phyloP scores from a whole-genome alignment of 83 land plant genomes.

The Larix sibirica region DNA sequence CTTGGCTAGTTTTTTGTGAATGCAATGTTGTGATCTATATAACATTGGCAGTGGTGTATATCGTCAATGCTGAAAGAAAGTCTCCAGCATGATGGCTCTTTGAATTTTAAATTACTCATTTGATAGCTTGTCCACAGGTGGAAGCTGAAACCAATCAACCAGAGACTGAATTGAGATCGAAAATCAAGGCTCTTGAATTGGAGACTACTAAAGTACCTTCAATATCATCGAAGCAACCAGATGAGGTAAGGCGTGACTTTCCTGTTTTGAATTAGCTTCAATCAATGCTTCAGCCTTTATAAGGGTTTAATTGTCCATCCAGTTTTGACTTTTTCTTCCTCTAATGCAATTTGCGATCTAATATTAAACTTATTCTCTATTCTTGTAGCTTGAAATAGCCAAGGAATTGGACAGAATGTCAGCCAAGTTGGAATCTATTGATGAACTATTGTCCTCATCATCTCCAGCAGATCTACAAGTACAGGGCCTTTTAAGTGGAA shows the following conservation, averaged over 20 bases:
- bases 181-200: constrained; percentile 63
- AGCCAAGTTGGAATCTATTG: constrained; percentile 57
- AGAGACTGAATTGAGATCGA: constrained; percentile 64
- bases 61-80: neutral
- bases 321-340: neutral
- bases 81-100: neutral
- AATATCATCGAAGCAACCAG: constrained; percentile 31
- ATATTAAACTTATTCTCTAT: neutral
- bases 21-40: neutral
- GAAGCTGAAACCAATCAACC: constrained; percentile 60
- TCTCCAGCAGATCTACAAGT: constrained; percentile 60
- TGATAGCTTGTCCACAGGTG: constrained; percentile 32
- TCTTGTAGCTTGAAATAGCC: constrained; percentile 61
- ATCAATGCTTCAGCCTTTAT: neutral
- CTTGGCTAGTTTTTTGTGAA: neutral
- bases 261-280: neutral
- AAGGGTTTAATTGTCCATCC: neutral
- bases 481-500: constrained; percentile 49
- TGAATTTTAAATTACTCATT: neutral
- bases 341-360: neutral
- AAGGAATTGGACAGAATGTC: constrained; percentile 64
- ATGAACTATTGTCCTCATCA: constrained; percentile 62
- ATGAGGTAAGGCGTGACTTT: constrained; percentile 42
- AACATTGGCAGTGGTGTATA: neutral
- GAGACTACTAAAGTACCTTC: constrained; percentile 67